phyloP scores from a whole-genome alignment of 495 filamentous ascomycete species.

The Penicillium bialowiezense region DNA sequence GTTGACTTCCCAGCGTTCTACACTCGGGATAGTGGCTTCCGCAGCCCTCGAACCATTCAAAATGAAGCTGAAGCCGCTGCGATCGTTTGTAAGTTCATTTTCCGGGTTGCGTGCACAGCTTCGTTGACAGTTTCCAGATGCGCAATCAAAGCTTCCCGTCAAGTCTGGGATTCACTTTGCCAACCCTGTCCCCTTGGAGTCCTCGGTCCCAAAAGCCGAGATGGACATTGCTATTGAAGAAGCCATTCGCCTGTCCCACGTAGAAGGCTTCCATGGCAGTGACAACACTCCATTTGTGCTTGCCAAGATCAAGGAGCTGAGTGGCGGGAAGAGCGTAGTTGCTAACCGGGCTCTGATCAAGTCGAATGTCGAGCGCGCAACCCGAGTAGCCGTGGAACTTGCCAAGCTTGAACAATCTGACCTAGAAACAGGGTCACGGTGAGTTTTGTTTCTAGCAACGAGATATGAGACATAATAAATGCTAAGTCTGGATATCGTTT shows the following conservation, averaged over 20 bases:
- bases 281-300: slow-evolving; percentile 90
- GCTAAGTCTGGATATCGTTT: slow-evolving; percentile 35
- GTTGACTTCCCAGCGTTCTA: slow-evolving; percentile 91
- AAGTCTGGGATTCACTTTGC: slow-evolving; percentile 78
- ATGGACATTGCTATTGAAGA: slow-evolving; percentile 73
- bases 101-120: background rate
- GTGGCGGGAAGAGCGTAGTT: slow-evolving; percentile 62
- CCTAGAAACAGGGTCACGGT: slow-evolving; percentile 33
- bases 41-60: slow-evolving; percentile 70
- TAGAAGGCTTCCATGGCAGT: slow-evolving; percentile 66
- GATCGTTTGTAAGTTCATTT: slow-evolving; percentile 65
- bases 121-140: slow-evolving; percentile 43
- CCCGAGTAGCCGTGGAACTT: slow-evolving; percentile 75
- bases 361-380: slow-evolving; percentile 75
- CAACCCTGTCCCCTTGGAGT: slow-evolving; percentile 75
- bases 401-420: slow-evolving; percentile 54
- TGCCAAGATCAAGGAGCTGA: slow-evolving; percentile 75
- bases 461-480: slow-evolving; percentile 14
- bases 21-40: slow-evolving; percentile 76
- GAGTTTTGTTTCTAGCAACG: slow-evolving; percentile 30
- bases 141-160: slow-evolving; percentile 61
- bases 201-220: slow-evolving; percentile 64
- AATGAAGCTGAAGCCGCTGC: slow-evolving; percentile 79
- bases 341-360: slow-evolving; percentile 78
- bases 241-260: slow-evolving; percentile 69